Evolutionary conservation across 2,329 filamentous ascomycete genomes (phyloP).

Genomic region (Paraphaeosphaeria minitans): DNA sequence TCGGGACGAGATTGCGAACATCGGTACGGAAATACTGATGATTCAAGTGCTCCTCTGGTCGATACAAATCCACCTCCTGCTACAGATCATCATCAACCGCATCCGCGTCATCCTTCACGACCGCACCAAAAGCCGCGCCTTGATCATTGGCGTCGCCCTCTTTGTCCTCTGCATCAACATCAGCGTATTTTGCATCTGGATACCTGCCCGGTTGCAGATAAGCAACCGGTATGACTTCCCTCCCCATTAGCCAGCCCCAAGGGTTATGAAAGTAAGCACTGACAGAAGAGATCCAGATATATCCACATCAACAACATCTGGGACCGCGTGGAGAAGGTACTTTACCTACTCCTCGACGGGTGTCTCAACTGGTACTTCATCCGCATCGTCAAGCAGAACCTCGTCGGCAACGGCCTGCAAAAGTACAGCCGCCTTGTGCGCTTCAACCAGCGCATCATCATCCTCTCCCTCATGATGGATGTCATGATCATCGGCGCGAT

Average conservation of each 20-base stretch:
- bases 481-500: slow-evolving; percentile 54
- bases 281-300: slow-evolving; percentile 23
- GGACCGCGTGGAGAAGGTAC: slow-evolving; percentile 45
- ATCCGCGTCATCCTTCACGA: slow-evolving; percentile 43
- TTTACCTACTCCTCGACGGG: slow-evolving; percentile 46
- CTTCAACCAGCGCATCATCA: slow-evolving; percentile 58
- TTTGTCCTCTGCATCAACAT: slow-evolving; percentile 46
- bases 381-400: slow-evolving; percentile 51
- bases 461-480: slow-evolving; percentile 58
- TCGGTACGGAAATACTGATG: not conserved
- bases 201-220: slow-evolving; percentile 45
- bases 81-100: slow-evolving; percentile 50
- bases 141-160: slow-evolving; percentile 44
- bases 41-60: slow-evolving; percentile 42
- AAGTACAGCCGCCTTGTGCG: slow-evolving; percentile 58
- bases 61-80: slow-evolving; percentile 44
- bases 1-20: not conserved
- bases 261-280: not conserved
- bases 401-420: slow-evolving; percentile 55
- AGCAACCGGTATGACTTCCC: slow-evolving; percentile 23
- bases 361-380: slow-evolving; percentile 48
- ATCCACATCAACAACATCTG: slow-evolving; percentile 45
- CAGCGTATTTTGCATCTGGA: slow-evolving; percentile 48
- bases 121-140: slow-evolving; percentile 32
- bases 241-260: not conserved